Evolutionary conservation across 805 yeast species (phyloP), one percentile per base, ranked within the genome.

Genomic region (Ogataea henricii): DNA sequence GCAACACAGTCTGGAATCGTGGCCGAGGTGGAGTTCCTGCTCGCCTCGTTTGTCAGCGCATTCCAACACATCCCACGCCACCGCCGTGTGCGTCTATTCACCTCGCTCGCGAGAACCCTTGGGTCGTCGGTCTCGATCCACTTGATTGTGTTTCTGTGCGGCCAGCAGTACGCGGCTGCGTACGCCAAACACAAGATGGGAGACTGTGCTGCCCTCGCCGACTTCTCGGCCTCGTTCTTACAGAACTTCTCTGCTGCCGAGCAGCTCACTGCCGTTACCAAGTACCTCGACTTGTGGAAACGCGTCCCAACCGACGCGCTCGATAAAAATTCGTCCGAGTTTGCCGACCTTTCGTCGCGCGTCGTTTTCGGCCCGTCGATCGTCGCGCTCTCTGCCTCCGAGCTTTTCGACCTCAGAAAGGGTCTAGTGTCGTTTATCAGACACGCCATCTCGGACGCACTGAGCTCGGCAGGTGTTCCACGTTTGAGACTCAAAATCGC

Each of bases 21-120:
- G 10, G 84, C 81, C 48, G 96, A 89, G 64, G 79, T 84, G 45
- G 97, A 91, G 65, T 87, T 90, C 62, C 73, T 95, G 52, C 70
- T 94, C 53, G 80, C 94, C 43, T 86, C 96, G 58, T 94, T 94
- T 62, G 89, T 87, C n/a, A 83, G 96, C 49, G 98, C 99, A 1
- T 89, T 94, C 69, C 83, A 85, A 46, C 98, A 94, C 63, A 91
- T 94, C 54, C 99, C 99, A 52, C 82, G 96, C 64, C 99, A 94
- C 65, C 87, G 99, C 68, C 80, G 99, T 59, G 96, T 89, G 34
- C 84, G 83, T 61, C 70, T 94, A 45, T 94, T 88, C 59, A 78
- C 87, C 2, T 84, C 95, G 1, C 74, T 94, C 54, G 82, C 90
- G 13, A 76, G 76, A 56, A 87, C 97, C 1, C 71, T 94, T 52